phyloP scores from a whole-genome alignment of 257 asterid species.

The Osmanthus fragrans region DNA sequence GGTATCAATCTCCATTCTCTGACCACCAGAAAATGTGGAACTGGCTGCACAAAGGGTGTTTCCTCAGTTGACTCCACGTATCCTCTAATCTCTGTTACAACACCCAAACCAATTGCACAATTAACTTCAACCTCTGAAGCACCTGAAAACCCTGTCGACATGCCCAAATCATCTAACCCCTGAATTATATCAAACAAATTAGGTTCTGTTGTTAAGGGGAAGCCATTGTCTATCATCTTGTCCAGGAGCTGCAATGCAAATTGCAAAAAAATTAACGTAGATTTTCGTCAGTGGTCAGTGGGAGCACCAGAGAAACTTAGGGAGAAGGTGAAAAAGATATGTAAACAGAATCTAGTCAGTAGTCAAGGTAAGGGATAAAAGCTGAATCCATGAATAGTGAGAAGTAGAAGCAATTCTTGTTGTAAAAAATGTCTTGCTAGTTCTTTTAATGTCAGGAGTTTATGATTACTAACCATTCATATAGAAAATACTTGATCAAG shows the following conservation, averaged over 20 bases:
- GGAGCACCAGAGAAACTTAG: constrained; percentile 3
- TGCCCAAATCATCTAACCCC: constrained; percentile 69
- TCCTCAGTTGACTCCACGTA: no score
- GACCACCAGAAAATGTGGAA: no score
- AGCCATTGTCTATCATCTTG: constrained; percentile 98
- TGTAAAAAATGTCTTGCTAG: not conserved
- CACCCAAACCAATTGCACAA: no score
- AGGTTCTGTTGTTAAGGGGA: constrained; percentile 93
- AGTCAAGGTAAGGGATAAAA: not conserved
- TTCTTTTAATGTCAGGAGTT: not conserved
- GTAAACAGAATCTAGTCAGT: not conserved
- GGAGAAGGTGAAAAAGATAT: constrained; percentile 1
- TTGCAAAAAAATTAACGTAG: not conserved
- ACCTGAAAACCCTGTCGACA: constrained; percentile 57
- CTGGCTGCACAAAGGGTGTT: no score
- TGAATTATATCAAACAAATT: constrained; percentile 70
- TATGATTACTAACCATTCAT: not conserved
- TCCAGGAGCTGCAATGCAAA: constrained; percentile 73
- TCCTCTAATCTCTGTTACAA: no score
- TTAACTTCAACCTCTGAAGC: constrained; percentile 43
- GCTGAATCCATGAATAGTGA: constrained; percentile 10
- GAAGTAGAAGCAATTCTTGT: constrained; percentile 2
- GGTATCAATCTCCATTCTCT: no score
- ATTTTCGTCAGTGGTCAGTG: constrained; percentile 8
- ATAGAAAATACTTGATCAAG: not conserved